These are phyloP conservation scores for Trypanosoma boissoni DNA, from an alignment of 208 protist species.

Conservation along the genomic window DNA sequence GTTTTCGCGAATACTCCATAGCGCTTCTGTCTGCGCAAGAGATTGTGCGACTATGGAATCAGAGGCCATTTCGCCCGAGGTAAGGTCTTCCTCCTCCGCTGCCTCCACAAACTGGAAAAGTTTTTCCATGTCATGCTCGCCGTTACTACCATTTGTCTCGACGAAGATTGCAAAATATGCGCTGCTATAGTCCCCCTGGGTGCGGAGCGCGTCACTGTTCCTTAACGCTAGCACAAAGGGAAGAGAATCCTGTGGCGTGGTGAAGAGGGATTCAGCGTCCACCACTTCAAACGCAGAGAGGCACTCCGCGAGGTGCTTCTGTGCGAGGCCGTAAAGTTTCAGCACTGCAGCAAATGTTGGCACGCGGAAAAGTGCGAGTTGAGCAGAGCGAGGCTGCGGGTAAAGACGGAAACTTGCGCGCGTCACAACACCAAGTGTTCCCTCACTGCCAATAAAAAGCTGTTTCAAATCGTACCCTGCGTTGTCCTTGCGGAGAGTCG, in stretches of 20 bases:
- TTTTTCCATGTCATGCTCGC: slow-evolving; percentile 88
- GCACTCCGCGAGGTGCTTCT: slow-evolving; percentile 87
- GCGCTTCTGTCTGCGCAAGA: slow-evolving; percentile 35
- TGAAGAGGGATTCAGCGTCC: slow-evolving; percentile 78
- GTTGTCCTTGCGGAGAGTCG: slow-evolving; percentile 94
- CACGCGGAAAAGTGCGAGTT: slow-evolving; percentile 85
- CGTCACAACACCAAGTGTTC: slow-evolving; percentile 95
- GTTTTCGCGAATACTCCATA: slow-evolving; percentile 72
- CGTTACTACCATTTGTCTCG: slow-evolving; percentile 92
- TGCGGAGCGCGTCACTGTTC: slow-evolving; percentile 45
- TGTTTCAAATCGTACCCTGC: slow-evolving; percentile 97
- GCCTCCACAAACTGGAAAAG: slow-evolving; percentile 49
- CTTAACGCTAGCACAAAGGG: slow-evolving; percentile 37
- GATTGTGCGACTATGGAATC: slow-evolving; percentile 72
- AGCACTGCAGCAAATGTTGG: slow-evolving; percentile 68
- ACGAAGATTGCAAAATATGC: slow-evolving; percentile 90
- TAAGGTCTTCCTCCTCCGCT: slow-evolving; percentile 31
- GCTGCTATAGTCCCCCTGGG: slow-evolving; percentile 36
- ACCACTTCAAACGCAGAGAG: slow-evolving; percentile 95
- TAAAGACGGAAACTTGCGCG: slow-evolving; percentile 55
- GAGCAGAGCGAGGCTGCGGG: slow-evolving; percentile 55
- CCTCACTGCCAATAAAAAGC: slow-evolving; percentile 96
- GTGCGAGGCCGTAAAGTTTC: slow-evolving; percentile 65
- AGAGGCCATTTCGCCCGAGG: slow-evolving; percentile 27
- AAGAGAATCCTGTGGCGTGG: slow-evolving; percentile 36